Percentiles rank a stretch among this genome's conserved stretches.
Evolutionary conservation across 257 asterid genomes (phyloP).

Genomic region (Nicotiana tomentosiformis): DNA sequence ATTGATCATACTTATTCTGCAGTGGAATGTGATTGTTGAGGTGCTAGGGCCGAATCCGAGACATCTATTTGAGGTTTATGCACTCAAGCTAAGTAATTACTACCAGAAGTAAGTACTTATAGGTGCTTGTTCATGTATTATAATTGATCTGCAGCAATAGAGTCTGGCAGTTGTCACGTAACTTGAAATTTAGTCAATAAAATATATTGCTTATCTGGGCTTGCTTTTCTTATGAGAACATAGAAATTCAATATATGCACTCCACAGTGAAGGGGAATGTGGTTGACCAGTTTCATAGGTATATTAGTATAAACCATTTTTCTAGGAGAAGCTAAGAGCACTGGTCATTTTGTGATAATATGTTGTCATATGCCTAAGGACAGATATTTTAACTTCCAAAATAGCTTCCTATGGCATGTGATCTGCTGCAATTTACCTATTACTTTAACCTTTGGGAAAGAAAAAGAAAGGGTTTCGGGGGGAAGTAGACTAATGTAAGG

Average conservation of each 20-base stretch:
- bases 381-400: background rate
- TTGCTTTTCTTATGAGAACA: background rate
- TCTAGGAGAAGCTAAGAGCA: background rate
- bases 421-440: background rate
- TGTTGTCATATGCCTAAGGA: background rate
- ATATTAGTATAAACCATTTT: background rate
- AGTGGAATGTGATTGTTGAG: conserved; percentile 76
- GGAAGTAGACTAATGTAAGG: background rate
- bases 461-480: background rate
- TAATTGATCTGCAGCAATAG: background rate
- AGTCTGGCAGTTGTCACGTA: conserved; percentile 1
- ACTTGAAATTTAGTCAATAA: background rate
- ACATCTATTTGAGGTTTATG: conserved; percentile 90
- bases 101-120: conserved; percentile 58
- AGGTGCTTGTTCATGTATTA: background rate
- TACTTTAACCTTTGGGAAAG: background rate
- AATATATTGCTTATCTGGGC: background rate
- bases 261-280: background rate
- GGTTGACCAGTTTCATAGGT: background rate
- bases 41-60: conserved; percentile 77
- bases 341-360: background rate
- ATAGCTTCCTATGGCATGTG: background rate
- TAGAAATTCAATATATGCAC: background rate
- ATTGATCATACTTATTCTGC: conserved; percentile 22
- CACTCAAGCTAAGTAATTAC: conserved; percentile 66